A percentile compares a stretch with the other conserved stretches of the same genome.
These are phyloP conservation scores for Mortierella claussenii DNA, from an alignment of 192 early-diverging fungal genomes.

Conservation along the genomic window DNA sequence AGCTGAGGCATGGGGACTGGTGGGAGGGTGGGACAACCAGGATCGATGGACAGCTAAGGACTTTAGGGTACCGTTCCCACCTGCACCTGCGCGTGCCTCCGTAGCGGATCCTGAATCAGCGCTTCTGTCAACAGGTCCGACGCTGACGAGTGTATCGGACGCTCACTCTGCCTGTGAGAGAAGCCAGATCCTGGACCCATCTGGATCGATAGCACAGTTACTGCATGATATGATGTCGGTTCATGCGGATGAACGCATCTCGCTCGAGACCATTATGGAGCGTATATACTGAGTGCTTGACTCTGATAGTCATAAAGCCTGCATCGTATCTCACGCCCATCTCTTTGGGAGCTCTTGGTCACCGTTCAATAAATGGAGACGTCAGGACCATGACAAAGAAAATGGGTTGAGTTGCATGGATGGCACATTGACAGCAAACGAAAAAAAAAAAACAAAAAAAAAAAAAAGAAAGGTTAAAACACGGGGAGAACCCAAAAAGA, in stretches of 20 bases:
- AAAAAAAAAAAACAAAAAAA: no score
- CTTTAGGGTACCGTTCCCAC: slow-evolving; percentile 35
- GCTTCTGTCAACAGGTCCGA: not conserved
- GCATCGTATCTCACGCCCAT: no score
- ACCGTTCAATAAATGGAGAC: no score
- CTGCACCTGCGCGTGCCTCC: not conserved
- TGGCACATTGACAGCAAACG: no score
- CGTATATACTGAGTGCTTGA: slow-evolving; percentile 21
- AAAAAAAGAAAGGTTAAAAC: no score
- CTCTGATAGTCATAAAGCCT: not conserved
- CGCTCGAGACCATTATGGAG: slow-evolving; percentile 43
- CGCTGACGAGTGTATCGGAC: not conserved
- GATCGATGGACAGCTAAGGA: slow-evolving; percentile 7
- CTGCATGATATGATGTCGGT: slow-evolving; percentile 32
- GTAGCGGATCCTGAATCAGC: not conserved
- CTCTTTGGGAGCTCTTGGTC: no score
- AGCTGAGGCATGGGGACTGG: slow-evolving; percentile 38
- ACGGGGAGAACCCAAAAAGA: no score
- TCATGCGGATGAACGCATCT: slow-evolving; percentile 28
- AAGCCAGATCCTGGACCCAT: slow-evolving; percentile 32
- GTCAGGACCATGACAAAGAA: no score
- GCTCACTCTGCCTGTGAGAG: slow-evolving; percentile 4
- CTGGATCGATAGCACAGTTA: slow-evolving; percentile 28
- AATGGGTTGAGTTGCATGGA: no score
- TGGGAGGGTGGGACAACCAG: slow-evolving; percentile 34